A percentile compares a stretch with the other conserved stretches of the same genome.
Evolutionary conservation across 805 yeast genomes (phyloP).

Genomic region (Cyberlindnera samutprakarnensis): DNA sequence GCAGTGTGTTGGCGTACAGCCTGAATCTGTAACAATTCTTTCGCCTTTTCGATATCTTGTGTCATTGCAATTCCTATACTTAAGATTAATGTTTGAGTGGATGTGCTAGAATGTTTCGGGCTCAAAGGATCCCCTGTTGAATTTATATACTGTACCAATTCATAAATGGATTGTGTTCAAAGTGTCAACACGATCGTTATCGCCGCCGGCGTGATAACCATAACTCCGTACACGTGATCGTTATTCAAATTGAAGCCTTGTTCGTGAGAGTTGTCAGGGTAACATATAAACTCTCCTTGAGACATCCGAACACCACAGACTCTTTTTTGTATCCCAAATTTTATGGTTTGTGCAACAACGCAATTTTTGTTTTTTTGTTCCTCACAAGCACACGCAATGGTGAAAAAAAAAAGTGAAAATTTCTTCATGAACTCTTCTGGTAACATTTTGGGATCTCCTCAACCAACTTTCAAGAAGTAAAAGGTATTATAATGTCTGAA

Average conservation of each 20-base stretch:
- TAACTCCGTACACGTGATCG: too few relatives aligned
- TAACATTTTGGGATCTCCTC: neutral
- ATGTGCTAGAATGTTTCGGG: too few relatives aligned
- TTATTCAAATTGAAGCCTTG: too few relatives aligned
- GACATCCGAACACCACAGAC: constrained; percentile 18
- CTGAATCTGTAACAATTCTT: constrained; percentile 39
- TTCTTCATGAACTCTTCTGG: constrained; percentile 3
- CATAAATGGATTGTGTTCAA: neutral
- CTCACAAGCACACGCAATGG: too few relatives aligned
- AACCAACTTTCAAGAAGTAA: constrained; percentile 26
- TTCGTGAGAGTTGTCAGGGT: constrained; percentile 2
- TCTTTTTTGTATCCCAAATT: constrained; percentile 2
- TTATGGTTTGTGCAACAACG: constrained; percentile 1
- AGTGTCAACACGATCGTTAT: neutral
- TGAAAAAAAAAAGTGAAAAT: constrained; percentile 6
- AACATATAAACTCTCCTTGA: neutral
- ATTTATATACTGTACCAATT: too few relatives aligned
- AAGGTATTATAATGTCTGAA: constrained; percentile 65
- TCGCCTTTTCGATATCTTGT: constrained; percentile 3
- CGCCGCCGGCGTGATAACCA: constrained; percentile 1
- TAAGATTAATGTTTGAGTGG: too few relatives aligned
- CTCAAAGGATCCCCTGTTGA: too few relatives aligned
- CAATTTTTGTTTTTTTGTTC: too few relatives aligned
- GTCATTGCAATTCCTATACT: too few relatives aligned
- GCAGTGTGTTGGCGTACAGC: constrained; percentile 49